Evolutionary conservation across 1,284 basidiomycete genomes (phyloP).

Genomic region (Vanrija sp.): DNA sequence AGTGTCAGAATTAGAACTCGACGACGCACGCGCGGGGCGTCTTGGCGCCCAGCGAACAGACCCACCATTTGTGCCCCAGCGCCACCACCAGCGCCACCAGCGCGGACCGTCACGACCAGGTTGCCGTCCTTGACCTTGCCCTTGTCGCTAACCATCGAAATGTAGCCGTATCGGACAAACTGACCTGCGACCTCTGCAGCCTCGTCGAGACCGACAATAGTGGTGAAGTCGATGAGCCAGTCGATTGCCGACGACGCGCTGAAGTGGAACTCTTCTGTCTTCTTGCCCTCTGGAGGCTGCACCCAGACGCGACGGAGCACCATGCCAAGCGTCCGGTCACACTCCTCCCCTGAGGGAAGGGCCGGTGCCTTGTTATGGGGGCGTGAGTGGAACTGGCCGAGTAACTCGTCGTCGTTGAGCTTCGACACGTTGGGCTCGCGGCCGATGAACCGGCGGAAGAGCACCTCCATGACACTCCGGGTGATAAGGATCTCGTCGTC

Average conservation of each 20-base stretch:
- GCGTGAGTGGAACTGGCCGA: slow-evolving; percentile 40
- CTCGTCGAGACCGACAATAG: slow-evolving; percentile 91
- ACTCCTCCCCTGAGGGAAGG: slow-evolving; percentile 29
- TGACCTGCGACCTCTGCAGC: slow-evolving; percentile 96
- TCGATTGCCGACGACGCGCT: slow-evolving; percentile 80
- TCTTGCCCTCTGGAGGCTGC: slow-evolving; percentile 10
- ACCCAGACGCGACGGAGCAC: slow-evolving; percentile 30
- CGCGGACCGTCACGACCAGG: slow-evolving; percentile 74
- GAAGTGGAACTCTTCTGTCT: slow-evolving; percentile 67
- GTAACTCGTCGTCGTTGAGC: slow-evolving; percentile 42
- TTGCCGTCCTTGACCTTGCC: slow-evolving; percentile 77
- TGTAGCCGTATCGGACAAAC: slow-evolving; percentile 91
- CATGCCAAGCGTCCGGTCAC: slow-evolving; percentile 53
- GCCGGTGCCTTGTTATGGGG: slow-evolving; percentile 32
- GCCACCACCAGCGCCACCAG: slow-evolving; percentile 43
- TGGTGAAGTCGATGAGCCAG: slow-evolving; percentile 97
- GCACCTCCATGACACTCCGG: slow-evolving; percentile 84
- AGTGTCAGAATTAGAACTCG: slow-evolving; percentile 3
- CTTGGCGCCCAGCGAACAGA: not conserved
- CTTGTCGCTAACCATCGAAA: slow-evolving; percentile 64
- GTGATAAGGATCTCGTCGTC: slow-evolving; percentile 99
- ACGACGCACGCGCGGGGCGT: not conserved
- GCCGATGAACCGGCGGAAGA: slow-evolving; percentile 92
- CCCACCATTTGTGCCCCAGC: slow-evolving; percentile 41
- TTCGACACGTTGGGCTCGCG: slow-evolving; percentile 68